A percentile compares a stretch with the other conserved stretches of the same genome.
Evolutionary conservation across 1,284 basidiomycete genomes (phyloP).

Genomic region (Mycena sp.): DNA sequence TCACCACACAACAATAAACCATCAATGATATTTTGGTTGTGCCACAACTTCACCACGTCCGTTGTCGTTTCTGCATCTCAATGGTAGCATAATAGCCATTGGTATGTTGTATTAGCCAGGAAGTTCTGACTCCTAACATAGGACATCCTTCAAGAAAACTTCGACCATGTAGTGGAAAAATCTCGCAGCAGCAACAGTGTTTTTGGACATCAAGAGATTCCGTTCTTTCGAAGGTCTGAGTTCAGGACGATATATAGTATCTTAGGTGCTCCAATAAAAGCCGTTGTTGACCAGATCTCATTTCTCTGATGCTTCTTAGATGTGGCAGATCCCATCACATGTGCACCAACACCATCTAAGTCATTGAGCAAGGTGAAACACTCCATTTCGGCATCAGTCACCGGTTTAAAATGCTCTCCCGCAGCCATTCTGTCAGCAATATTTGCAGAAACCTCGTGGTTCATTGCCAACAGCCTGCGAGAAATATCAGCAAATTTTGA

Average conservation of each 20-base stretch:
- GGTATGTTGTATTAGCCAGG: constrained; percentile 30
- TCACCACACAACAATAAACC: no score
- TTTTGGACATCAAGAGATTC: no score
- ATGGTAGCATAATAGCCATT: constrained; percentile 38
- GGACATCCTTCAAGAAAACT: constrained; percentile 37
- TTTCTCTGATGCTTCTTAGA: constrained; percentile 46
- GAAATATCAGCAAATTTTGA: constrained; percentile 29
- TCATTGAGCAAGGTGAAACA: not conserved
- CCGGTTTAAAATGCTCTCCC: not conserved
- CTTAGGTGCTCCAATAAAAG: no score
- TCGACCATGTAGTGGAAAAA: constrained; percentile 37
- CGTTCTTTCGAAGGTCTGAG: no score
- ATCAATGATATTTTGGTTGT: no score
- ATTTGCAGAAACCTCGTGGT: not conserved
- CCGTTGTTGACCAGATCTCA: constrained; percentile 27
- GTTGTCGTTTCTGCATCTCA: no score
- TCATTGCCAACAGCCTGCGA: not conserved
- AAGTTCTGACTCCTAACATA: constrained; percentile 18
- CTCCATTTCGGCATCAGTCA: not conserved
- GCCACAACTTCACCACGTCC: no score
- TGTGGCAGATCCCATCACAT: not conserved
- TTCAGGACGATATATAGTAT: no score
- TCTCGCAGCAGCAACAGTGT: no score
- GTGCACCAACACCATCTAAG: not conserved
- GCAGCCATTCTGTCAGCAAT: not conserved